Evolutionary conservation across 768 basidiomycete species (phyloP), one percentile per base, ranked within the genome.

Genomic region (Pulveroboletus sp.): DNA sequence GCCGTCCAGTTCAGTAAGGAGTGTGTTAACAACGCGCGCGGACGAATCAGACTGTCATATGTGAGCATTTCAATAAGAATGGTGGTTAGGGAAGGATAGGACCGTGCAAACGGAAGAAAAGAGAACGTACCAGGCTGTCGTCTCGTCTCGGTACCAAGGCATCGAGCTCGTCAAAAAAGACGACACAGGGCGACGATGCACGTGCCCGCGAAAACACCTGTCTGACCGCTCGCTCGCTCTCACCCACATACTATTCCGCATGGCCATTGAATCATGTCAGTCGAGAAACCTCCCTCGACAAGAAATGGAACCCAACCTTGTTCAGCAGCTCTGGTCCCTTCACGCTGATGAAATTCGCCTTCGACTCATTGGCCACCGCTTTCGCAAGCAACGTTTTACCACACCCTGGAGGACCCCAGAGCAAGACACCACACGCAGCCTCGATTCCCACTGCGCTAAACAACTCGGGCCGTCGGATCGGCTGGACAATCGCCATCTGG

Each of bases 361-460:
- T 75, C 46, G 86, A 89, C 71, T 97, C 96, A 65, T 93, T 97
- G 8, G 96, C 96, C 5, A 98, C 95, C 0, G 95, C 96, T 65
- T 97, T 98, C 0, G 96, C 96, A n/a, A 99, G 73, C 27, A 99
- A 64, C 0, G 96, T 99, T 72, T 98, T 99, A 5, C 96, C 96
- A 63, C 95, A 98, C 9, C 96, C 96, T 0, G 96, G 95, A 24
- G 96, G 96, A 28, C 96, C 96, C 96, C 96, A 98, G n/a, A 98
- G 71, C 31, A 98, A 71, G 3, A 98, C 96, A 0, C 95, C 96
- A 62, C 92, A 93, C 0, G 92, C 83, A 0, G 91, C 89, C 28
- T 85, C 83, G 54, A 99, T 93, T 6, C 96, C 96, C 1, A 97
- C 88, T 9, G 79, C 79, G 40, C 71, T 81, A 69, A 99, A 99